A percentile compares a stretch with the other conserved stretches of the same genome.
Evolutionary conservation across 257 asterid species (phyloP).

Genomic region (Vinca minor): DNA sequence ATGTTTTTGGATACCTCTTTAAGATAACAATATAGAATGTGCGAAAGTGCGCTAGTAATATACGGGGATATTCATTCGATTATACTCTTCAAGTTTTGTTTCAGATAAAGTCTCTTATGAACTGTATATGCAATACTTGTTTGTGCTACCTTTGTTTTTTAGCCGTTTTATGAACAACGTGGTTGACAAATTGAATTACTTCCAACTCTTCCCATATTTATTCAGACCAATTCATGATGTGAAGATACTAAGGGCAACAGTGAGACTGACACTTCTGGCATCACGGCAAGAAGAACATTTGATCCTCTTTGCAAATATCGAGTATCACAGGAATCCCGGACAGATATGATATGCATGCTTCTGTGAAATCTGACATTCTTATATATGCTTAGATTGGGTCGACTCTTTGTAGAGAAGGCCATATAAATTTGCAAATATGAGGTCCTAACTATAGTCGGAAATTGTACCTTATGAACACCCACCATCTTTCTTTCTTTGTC

Average conservation of each 20-base stretch:
- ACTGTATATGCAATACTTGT: not conserved
- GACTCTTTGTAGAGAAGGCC: not conserved
- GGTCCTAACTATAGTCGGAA: not conserved
- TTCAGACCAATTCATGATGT: conserved; percentile 88
- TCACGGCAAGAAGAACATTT: not conserved
- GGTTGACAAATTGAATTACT: not conserved
- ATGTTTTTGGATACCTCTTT: not conserved
- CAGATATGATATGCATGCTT: not conserved
- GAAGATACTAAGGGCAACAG: conserved; percentile 61
- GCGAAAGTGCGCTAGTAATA: not conserved
- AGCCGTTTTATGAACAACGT: not conserved
- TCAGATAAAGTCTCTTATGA: not conserved
- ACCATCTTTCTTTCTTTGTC: not conserved
- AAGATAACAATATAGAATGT: not conserved
- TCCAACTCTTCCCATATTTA: conserved; percentile 9
- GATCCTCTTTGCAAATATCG: not conserved
- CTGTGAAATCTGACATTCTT: not conserved
- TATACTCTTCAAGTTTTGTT: not conserved
- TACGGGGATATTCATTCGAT: too few species aligned
- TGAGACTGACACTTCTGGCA: conserved; percentile 34
- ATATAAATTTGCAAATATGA: not conserved
- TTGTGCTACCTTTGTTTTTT: not conserved
- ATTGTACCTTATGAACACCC: not conserved
- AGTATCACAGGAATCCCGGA: not conserved
- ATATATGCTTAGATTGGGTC: not conserved